phyloP scores from a whole-genome alignment of 73 alveolate species.

The Halteria grandinella region DNA sequence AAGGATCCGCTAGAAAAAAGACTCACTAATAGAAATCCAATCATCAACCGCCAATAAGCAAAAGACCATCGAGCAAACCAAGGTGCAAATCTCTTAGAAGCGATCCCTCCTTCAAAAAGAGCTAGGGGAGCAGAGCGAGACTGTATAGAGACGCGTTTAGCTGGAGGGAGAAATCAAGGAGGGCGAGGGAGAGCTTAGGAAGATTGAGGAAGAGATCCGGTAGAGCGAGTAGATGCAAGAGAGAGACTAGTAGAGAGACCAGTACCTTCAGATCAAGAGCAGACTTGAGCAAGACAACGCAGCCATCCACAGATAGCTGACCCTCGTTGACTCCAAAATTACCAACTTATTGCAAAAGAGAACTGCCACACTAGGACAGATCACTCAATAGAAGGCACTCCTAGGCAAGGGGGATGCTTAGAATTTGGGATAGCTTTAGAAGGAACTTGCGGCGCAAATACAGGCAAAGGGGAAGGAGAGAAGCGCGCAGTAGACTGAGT shows the following conservation, averaged over 20 bases:
- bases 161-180: not conserved
- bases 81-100: not conserved
- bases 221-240: constrained; percentile 1
- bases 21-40: constrained; percentile 1
- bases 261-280: constrained; percentile 47
- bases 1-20: constrained; percentile 13
- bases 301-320: constrained; percentile 51
- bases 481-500: not conserved
- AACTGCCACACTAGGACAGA: constrained; percentile 9
- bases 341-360: not conserved
- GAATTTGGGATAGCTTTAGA: not conserved
- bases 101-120: not conserved
- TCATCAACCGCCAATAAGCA: not conserved
- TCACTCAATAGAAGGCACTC: constrained; percentile 1
- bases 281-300: constrained; percentile 50
- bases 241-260: constrained; percentile 40
- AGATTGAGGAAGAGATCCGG: constrained; percentile 37
- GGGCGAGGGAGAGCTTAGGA: constrained; percentile 7
- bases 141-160: not conserved
- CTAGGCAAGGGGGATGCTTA: no score
- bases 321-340: constrained; percentile 6
- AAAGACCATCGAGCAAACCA: constrained; percentile 13
- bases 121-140: not conserved
- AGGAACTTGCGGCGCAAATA: not conserved
- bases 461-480: constrained; percentile 13